Evolutionary conservation across 148 eudicot species (phyloP).

Genomic region (Vaccinium vitisidaea): DNA sequence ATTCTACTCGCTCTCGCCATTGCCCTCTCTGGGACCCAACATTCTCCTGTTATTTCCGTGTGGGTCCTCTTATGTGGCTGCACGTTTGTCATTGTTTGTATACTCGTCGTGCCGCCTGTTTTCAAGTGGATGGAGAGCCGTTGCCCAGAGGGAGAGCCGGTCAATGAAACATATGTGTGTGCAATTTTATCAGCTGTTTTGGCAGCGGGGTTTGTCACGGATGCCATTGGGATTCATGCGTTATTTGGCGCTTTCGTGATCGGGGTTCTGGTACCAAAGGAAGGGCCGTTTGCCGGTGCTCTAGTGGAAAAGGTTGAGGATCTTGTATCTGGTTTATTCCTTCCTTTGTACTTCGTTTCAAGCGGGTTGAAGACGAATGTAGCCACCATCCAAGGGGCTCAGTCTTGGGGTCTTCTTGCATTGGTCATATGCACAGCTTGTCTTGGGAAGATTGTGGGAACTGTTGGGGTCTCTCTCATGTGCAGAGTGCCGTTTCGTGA

Average conservation of each 20-base stretch:
- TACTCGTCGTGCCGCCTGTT: conserved; percentile 19
- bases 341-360: conserved; percentile 40
- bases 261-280: conserved; percentile 45
- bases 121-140: conserved; percentile 33
- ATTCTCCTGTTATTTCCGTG: conserved; percentile 30
- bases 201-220: conserved; percentile 43
- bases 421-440: conserved; percentile 35
- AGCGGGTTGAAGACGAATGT: conserved; percentile 38
- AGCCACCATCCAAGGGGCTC: conserved; percentile 29
- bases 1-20: conserved; percentile 46
- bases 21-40: conserved; percentile 31
- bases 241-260: conserved; percentile 47
- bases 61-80: conserved; percentile 45
- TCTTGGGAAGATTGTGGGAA: conserved; percentile 36
- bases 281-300: conserved; percentile 33
- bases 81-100: conserved; percentile 23
- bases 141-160: conserved; percentile 31
- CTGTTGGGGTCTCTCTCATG: conserved; percentile 23
- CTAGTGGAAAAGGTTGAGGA: conserved; percentile 40
- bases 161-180: conserved; percentile 29
- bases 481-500: conserved; percentile 37
- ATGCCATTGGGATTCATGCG: conserved; percentile 48
- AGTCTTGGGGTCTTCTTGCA: conserved; percentile 37
- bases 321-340: conserved; percentile 37
- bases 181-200: conserved; percentile 33